Conservation (phyloP, 768 basidiomycete genomes). For the Suillus subaureus region DNA sequence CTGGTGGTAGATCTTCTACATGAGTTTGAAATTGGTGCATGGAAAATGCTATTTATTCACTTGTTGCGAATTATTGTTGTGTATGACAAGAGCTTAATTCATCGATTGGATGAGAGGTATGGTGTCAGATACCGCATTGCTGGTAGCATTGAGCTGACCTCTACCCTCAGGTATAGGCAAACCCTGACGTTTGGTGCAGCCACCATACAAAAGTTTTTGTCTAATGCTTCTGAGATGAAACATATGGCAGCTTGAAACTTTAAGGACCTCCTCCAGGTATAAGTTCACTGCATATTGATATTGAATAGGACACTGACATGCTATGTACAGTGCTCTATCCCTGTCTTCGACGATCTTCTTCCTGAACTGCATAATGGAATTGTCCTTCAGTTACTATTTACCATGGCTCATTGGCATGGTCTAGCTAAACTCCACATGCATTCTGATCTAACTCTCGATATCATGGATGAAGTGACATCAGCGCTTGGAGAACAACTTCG, state of each 20-base stretch:
- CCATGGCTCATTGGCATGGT: slow-evolving; percentile 36
- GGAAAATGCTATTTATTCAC: background rate
- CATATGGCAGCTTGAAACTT: slow-evolving; percentile 36
- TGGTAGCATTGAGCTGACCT: too few species aligned
- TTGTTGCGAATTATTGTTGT: background rate
- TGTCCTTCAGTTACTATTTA: slow-evolving; percentile 29
- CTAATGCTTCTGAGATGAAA: background rate
- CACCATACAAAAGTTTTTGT: too few species aligned
- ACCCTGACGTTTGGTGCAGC: slow-evolving; percentile 1
- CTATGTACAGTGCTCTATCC: slow-evolving; percentile 32
- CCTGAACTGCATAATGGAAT: slow-evolving; percentile 23
- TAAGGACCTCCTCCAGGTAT: slow-evolving; percentile 37
- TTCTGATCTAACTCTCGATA: slow-evolving; percentile 20
- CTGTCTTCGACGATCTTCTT: slow-evolving; percentile 41
- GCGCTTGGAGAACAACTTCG: slow-evolving; percentile 26
- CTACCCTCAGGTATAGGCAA: background rate
- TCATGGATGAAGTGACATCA: slow-evolving; percentile 25
- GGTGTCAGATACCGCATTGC: too few species aligned
- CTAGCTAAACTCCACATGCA: slow-evolving; percentile 38
- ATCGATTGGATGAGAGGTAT: background rate
- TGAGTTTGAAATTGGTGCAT: too few species aligned
- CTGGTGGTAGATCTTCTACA: too few species aligned
- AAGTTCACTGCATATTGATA: background rate
- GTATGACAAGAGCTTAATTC: background rate
- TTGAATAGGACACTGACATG: too few species aligned